phyloP scores from a whole-genome alignment of 805 yeast species.

The Ogataea glucozyma region DNA sequence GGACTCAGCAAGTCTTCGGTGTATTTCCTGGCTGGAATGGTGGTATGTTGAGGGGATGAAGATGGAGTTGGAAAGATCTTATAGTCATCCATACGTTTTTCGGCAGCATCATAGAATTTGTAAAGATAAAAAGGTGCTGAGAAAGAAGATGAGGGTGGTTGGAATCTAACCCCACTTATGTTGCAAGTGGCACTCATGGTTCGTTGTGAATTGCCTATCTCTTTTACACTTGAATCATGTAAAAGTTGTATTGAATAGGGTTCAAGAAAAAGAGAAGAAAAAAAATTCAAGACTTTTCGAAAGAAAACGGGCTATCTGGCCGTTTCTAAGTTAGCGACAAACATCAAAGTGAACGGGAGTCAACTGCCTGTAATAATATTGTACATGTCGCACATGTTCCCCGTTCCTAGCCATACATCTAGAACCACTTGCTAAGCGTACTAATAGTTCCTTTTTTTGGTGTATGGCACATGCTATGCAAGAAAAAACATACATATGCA shows the following conservation, averaged over 20 bases:
- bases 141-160: constrained; percentile 5
- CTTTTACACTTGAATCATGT: no score
- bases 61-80: constrained; percentile 28
- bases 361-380: not conserved
- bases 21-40: not conserved
- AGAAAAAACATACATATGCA: not conserved
- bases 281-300: not conserved
- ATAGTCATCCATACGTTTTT: constrained; percentile 21
- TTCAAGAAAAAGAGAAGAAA: not conserved
- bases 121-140: constrained; percentile 26
- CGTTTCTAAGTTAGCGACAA: constrained; percentile 2
- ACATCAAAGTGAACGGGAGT: not conserved
- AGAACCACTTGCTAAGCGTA: constrained; percentile 4
- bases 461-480: constrained; percentile 3
- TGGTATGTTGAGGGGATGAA: not conserved
- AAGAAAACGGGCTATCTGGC: constrained; percentile 9
- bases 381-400: constrained; percentile 5
- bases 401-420: constrained; percentile 4
- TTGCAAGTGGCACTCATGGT: constrained; percentile 11
- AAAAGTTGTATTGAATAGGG: no score
- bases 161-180: constrained; percentile 4
- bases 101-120: constrained; percentile 24
- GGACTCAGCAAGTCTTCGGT: not conserved
- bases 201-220: no score
- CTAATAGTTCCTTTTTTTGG: not conserved